These are phyloP conservation scores for Chrysoporthe austroafricana DNA, from an alignment of 2,329 filamentous ascomycete species.

Conservation along the genomic window DNA sequence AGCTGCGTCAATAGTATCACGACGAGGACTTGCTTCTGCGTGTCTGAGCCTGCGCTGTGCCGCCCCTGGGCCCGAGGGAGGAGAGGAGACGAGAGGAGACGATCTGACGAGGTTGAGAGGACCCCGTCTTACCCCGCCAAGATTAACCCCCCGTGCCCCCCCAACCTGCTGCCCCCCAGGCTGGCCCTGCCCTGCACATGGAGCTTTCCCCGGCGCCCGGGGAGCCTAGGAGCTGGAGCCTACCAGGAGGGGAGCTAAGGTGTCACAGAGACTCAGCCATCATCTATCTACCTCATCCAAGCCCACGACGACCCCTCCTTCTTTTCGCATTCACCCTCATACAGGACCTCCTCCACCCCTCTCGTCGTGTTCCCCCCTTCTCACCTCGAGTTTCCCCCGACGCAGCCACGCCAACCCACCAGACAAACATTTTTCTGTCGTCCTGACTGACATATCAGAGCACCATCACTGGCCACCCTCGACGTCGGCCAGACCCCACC, in stretches of 20 bases:
- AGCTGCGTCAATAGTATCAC: conserved; percentile 2
- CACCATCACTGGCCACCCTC: conserved; percentile 19
- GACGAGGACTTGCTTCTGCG: no score
- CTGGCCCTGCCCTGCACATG: not conserved
- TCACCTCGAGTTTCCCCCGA: not conserved
- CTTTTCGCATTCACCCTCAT: not conserved
- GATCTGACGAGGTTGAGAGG: not conserved
- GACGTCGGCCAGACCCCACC: conserved; percentile 25
- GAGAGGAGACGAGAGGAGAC: not conserved
- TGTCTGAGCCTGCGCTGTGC: not conserved
- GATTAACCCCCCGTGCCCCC: not conserved
- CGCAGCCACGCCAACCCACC: not conserved
- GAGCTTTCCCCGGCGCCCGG: conserved; percentile 1
- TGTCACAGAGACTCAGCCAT: conserved; percentile 22
- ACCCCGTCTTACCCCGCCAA: conserved; percentile 5
- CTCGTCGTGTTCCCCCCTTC: not conserved
- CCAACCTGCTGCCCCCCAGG: not conserved
- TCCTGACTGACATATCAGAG: conserved; percentile 17
- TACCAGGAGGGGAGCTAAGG: conserved; percentile 19
- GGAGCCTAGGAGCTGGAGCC: not conserved
- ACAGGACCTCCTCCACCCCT: not conserved
- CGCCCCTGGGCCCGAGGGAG: no score
- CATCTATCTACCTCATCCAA: not conserved
- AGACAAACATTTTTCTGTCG: not conserved
- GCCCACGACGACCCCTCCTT: conserved; percentile 20